Base-by-base conservation (phyloP, 768 basidiomycete genomes). In the Panaeolus cyanescens region DNA sequence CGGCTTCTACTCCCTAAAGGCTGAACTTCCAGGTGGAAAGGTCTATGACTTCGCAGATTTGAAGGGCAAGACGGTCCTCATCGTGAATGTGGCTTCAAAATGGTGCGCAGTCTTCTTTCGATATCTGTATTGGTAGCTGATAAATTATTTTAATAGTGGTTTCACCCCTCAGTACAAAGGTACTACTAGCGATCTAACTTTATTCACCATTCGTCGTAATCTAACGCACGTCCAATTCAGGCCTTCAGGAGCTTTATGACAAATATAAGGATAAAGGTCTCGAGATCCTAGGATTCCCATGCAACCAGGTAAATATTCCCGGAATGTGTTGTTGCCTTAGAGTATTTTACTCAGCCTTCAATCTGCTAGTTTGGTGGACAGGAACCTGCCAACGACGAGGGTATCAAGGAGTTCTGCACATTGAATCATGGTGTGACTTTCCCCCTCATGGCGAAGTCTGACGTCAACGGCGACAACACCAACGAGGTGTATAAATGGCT, bases 361-460 rank as follows among this genome's bases (percentile, higher is more conserved):
- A 2, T 40, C 13, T 54, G 53, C 19, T 64, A 96, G 88, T 96
- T 96, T 68, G 91, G 87, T 58, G 83, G 84, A 0, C 94, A 96
- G 76, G 94, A 96, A 68, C 94, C 94, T 0, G 89, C 83, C n/a
- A 80, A 83, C 32, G 93, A 96, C 67, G 82, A 81, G n/a, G 83
- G 83, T 40, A 90, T 96, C 66, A 81, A 79, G 19, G 78, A 86
- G 68, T 92, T 91, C 74, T 94, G 93, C 77, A 77, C 84, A 55
- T 68, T 86, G 63, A 96, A 95, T 79, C 88, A 95, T 71, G 93
- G 93, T 17, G 95, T 98, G 28, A 86, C 85, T 6, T 96, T 96
- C 81, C 93, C 93, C 10, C 76, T 98, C 55, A 92, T 93, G 88
- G 90, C 87, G 78, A 98, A 96, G 77, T 90, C 90, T 19, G 92